Percentiles rank a stretch among this genome's conserved stretches.
These are phyloP conservation scores for Pestalotiopsis sp. DNA, from an alignment of 2,329 filamentous ascomycete species.

Conservation along the genomic window DNA sequence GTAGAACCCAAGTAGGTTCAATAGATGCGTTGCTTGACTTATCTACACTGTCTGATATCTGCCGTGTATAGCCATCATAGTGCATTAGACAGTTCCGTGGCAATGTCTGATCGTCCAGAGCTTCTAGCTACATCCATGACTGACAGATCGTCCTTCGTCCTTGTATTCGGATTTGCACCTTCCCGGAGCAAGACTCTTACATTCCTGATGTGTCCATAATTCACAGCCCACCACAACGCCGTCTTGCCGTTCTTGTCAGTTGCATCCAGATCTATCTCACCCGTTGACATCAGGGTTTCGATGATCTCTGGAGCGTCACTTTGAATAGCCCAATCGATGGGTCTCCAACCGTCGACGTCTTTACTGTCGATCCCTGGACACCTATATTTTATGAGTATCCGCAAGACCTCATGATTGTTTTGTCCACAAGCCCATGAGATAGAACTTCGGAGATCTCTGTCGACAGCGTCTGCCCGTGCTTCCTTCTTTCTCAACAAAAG, in stretches of 20 bases:
- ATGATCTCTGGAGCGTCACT: constrained; percentile 3
- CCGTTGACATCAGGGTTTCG: background rate
- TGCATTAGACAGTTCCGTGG: background rate
- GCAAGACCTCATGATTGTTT: background rate
- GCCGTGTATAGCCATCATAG: background rate
- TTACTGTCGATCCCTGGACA: background rate
- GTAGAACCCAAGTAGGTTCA: too few relatives aligned
- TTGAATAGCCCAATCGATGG: constrained; percentile 1
- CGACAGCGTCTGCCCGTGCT: background rate
- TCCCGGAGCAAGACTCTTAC: background rate
- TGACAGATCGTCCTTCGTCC: background rate
- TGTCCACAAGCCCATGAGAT: constrained; percentile 6
- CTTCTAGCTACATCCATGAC: background rate
- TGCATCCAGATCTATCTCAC: background rate
- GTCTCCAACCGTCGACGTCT: constrained; percentile 6
- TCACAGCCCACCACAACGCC: constrained; percentile 1
- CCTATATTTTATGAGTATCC: background rate
- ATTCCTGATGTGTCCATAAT: background rate
- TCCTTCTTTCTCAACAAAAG: background rate
- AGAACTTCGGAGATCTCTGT: background rate
- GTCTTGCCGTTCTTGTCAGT: constrained; percentile 1
- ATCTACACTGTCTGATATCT: background rate
- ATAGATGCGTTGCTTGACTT: too few relatives aligned
- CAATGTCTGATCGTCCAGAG: background rate
- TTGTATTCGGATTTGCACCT: background rate